A percentile compares a stretch with the other conserved stretches of the same genome.
Conservation (phyloP, 2,329 filamentous ascomycete species). For the Beauveria caledonica region DNA sequence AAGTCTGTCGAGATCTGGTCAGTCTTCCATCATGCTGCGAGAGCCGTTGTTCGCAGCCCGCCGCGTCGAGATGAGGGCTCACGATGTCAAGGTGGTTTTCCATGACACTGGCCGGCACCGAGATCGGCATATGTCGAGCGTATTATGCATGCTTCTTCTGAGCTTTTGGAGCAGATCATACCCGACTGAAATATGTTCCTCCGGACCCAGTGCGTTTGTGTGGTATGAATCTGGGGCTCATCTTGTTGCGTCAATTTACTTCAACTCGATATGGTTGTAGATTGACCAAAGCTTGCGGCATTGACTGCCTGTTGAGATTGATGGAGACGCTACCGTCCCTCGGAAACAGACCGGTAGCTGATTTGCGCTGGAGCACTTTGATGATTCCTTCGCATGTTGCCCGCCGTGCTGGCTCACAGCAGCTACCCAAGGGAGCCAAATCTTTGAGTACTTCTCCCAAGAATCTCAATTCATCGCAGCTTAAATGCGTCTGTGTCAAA, state of each 20-base stretch:
- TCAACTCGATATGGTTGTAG: not conserved
- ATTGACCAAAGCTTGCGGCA: not conserved
- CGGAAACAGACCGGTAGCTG: not conserved
- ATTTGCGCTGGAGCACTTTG: not conserved
- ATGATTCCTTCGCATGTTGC: not conserved
- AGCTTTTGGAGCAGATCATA: not conserved
- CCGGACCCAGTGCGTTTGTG: not conserved
- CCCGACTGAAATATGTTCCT: not conserved
- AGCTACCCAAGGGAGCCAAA: not conserved
- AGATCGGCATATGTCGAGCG: not conserved
- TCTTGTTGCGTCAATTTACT: not conserved
- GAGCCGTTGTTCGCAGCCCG: not conserved
- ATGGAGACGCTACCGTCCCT: not conserved
- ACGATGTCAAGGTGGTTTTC: not conserved
- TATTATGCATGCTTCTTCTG: not conserved
- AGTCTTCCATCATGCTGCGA: not conserved
- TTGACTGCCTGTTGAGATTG: not conserved
- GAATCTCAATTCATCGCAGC: not conserved
- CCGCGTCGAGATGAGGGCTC: not conserved
- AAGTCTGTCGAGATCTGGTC: not conserved
- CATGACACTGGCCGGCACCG: not conserved
- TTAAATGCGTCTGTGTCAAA: not conserved
- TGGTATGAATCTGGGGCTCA: constrained; percentile 1
- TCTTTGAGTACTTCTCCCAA: not conserved
- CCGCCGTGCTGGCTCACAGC: constrained; percentile 4